Percentiles rank a stretch among this genome's conserved stretches.
These are phyloP conservation scores for Yarrowia yakushimensis DNA, from an alignment of 805 yeast species.

Conservation along the genomic window DNA sequence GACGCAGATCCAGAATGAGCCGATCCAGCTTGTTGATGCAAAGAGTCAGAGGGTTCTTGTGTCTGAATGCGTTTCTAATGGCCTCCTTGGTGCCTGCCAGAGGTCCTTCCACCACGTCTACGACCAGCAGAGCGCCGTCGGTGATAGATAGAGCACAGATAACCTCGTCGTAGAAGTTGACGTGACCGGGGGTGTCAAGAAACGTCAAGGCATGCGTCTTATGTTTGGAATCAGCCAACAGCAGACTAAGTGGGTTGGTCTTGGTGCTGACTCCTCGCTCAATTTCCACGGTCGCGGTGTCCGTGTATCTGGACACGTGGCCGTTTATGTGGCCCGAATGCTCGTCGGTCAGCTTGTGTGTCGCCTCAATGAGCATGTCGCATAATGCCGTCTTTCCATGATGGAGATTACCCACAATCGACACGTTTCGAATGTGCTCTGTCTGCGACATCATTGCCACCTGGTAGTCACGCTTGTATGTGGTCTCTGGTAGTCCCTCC, in stretches of 20 bases:
- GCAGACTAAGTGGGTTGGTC: slow-evolving; percentile 56
- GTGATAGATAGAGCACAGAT: slow-evolving; percentile 53
- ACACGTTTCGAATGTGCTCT: slow-evolving; percentile 65
- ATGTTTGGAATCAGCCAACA: slow-evolving; percentile 51
- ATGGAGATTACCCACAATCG: slow-evolving; percentile 74
- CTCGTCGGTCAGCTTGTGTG: slow-evolving; percentile 50
- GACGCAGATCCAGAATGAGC: slow-evolving; percentile 69
- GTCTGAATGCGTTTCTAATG: slow-evolving; percentile 50
- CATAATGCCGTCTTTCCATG: slow-evolving; percentile 82
- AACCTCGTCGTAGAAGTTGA: slow-evolving; percentile 74
- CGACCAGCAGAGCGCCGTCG: slow-evolving; percentile 65
- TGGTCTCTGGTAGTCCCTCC: slow-evolving; percentile 60
- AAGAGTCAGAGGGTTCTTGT: slow-evolving; percentile 52
- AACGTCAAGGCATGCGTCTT: slow-evolving; percentile 60
- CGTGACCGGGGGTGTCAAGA: slow-evolving; percentile 91
- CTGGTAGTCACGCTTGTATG: slow-evolving; percentile 63
- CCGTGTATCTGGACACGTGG: slow-evolving; percentile 60
- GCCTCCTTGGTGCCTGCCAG: slow-evolving; percentile 50
- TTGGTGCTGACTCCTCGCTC: slow-evolving; percentile 69
- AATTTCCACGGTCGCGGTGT: slow-evolving; percentile 64
- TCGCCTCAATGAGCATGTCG: slow-evolving; percentile 62
- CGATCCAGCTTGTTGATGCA: slow-evolving; percentile 82
- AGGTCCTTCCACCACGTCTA: slow-evolving; percentile 86
- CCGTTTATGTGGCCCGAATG: slow-evolving; percentile 39
- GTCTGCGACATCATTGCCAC: slow-evolving; percentile 50